A percentile compares a stretch with the other conserved stretches of the same genome.
These are phyloP conservation scores for Allomyces javanicus DNA, from an alignment of 192 early-diverging fungal species.

Conservation along the genomic window DNA sequence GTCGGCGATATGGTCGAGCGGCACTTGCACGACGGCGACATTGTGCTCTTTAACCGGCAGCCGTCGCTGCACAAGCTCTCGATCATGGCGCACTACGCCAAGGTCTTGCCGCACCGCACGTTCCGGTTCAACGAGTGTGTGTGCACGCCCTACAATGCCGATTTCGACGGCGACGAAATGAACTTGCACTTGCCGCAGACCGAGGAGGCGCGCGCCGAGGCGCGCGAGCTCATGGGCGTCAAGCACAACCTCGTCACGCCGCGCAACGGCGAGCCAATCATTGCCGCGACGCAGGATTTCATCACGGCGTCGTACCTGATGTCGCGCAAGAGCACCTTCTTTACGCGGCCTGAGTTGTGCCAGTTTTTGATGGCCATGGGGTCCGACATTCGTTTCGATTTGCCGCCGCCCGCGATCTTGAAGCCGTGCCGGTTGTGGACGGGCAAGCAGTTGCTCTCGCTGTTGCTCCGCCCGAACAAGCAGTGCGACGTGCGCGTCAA, in stretches of 20 bases:
- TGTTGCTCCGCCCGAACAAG: slow-evolving; percentile 71
- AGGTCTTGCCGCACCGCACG: slow-evolving; percentile 85
- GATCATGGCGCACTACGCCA: slow-evolving; percentile 91
- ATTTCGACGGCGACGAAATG: slow-evolving; percentile 99
- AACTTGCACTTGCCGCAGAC: slow-evolving; percentile 99
- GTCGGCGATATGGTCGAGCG: slow-evolving; percentile 87
- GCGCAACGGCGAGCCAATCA: slow-evolving; percentile 91
- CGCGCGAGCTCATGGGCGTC: slow-evolving; percentile 86
- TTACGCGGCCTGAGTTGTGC: slow-evolving; percentile 76
- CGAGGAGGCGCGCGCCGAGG: slow-evolving; percentile 92
- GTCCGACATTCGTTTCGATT: slow-evolving; percentile 57
- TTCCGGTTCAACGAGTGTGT: slow-evolving; percentile 99
- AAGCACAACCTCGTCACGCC: slow-evolving; percentile 96
- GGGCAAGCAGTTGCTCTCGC: slow-evolving; percentile 84
- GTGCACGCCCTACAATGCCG: slow-evolving; percentile 98
- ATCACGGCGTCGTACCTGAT: slow-evolving; percentile 89
- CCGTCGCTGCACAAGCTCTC: slow-evolving; percentile 90
- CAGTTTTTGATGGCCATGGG: slow-evolving; percentile 91
- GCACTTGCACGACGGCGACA: slow-evolving; percentile 82
- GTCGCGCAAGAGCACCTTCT: slow-evolving; percentile 85
- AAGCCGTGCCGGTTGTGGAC: slow-evolving; percentile 89
- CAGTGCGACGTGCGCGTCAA: slow-evolving; percentile 50
- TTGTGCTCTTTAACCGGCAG: slow-evolving; percentile 96
- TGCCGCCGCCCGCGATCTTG: slow-evolving; percentile 80
- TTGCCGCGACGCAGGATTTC: slow-evolving; percentile 99